phyloP scores from a whole-genome alignment of 208 protist genomes.

The Kentomonas sorsogonicus region DNA sequence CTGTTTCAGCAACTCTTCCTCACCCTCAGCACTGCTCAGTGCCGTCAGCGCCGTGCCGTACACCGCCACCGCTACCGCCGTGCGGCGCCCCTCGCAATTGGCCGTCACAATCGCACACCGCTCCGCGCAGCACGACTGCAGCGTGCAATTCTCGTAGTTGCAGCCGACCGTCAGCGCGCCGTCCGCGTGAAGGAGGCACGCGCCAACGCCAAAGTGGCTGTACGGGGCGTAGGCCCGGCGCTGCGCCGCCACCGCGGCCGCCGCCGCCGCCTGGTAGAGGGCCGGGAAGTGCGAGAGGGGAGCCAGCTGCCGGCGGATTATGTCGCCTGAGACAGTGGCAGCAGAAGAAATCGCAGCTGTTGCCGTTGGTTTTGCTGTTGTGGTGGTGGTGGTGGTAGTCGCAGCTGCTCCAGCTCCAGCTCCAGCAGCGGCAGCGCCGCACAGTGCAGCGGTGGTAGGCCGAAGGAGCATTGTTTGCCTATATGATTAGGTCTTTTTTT shows the following conservation, averaged over 20 bases:
- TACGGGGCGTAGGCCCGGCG: constrained; percentile 63
- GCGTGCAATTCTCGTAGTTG: constrained; percentile 85
- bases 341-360: too few relatives aligned
- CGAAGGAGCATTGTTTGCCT: too few relatives aligned
- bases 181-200: constrained; percentile 68
- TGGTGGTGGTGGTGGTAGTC: too few relatives aligned
- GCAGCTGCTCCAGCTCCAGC: too few relatives aligned
- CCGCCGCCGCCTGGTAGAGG: constrained; percentile 31
- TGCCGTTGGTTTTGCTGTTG: too few relatives aligned
- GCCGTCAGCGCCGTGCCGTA: constrained; percentile 38
- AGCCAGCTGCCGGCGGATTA: constrained; percentile 25
- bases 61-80: constrained; percentile 65
- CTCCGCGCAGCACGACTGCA: constrained; percentile 79
- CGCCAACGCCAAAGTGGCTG: constrained; percentile 76
- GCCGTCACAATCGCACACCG: constrained; percentile 78
- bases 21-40: not conserved
- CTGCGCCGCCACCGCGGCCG: constrained; percentile 50
- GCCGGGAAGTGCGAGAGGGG: constrained; percentile 29
- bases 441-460: too few relatives aligned
- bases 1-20: too few relatives aligned
- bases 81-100: constrained; percentile 62
- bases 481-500: too few relatives aligned
- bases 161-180: constrained; percentile 55
- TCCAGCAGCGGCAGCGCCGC: too few relatives aligned
- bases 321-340: too few relatives aligned